Conservation (phyloP, 2,329 filamentous ascomycete genomes). For the Gyromitra esculenta region DNA sequence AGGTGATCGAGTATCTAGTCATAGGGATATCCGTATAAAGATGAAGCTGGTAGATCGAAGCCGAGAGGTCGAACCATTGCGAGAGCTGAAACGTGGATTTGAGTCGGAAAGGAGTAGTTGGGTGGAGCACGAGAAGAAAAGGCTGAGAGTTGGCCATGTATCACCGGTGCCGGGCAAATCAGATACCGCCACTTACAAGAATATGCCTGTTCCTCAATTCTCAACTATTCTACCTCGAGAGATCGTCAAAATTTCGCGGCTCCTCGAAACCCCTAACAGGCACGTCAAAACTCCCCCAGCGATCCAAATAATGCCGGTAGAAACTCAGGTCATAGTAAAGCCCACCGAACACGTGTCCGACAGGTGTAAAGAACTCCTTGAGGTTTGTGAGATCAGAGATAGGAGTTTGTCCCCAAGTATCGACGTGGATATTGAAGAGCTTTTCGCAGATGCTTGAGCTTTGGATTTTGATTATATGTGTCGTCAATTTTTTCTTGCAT, state of each 20-base stretch:
- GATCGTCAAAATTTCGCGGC: background rate
- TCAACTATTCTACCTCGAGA: background rate
- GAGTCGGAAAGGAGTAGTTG: background rate
- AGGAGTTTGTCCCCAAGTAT: constrained; percentile 7
- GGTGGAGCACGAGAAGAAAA: constrained; percentile 21
- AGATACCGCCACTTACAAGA: constrained; percentile 2
- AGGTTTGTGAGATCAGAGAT: background rate
- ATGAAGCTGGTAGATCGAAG: background rate
- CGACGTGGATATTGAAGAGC: constrained; percentile 20
- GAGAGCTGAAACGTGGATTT: background rate
- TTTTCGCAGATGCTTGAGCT: constrained; percentile 23
- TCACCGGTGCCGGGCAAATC: background rate
- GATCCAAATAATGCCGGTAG: background rate
- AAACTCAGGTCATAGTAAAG: background rate
- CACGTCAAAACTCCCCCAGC: background rate
- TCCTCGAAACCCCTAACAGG: background rate
- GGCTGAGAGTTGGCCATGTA: constrained; percentile 1
- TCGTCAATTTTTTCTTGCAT: background rate
- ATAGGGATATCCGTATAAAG: background rate
- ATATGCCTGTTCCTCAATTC: constrained; percentile 21
- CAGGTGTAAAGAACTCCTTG: background rate
- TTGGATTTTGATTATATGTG: background rate
- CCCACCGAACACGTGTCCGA: background rate
- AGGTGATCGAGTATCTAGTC: background rate
- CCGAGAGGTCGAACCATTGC: background rate